Evolutionary conservation across 1,139 yeast genomes (phyloP), one percentile per base, ranked within the genome.

Genomic region (Trichomonascaceae sp.): DNA sequence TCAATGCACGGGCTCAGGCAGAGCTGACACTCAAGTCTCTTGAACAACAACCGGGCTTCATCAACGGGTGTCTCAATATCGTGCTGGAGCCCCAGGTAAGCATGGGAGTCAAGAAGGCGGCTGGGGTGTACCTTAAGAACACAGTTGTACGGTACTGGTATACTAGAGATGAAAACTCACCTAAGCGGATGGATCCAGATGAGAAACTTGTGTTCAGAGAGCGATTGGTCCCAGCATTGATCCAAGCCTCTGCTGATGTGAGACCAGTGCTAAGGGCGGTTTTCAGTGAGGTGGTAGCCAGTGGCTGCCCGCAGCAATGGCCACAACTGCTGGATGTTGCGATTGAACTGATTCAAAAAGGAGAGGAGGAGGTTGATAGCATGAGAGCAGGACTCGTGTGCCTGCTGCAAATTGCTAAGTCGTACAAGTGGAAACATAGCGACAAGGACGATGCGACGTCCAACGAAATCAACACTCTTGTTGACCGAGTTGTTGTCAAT

Each of bases 111-210:
- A 74, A 76, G 44, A 68, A 75, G 34, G 89, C 94, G 9, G 81
- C 93, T 14, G 93, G 93, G 0, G 77, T 89, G 18, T 87, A 76
- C 54, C 74, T 89, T 59, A 89, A 89, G 53, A 89, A 89, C 54
- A 65, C 76, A 39, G 65, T 85, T 17, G 60, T 68, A 11, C 69
- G 70, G 38, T 67, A 68, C 41, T 89, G 97, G 97, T 50, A 48
- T 16, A 52, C 56, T 8, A 45, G 47, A 15, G 54, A 55, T 3
- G 65, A 59, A 4, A 37, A 45, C 16, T 36, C 39, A 11, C 50
- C 51, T 3, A 43, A 47, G 14, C 50, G 45, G 13, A 73, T 84
- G 13, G 77, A 72, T 43, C 62, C 64, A 5, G 84, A 69, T 42
- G 96, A 87, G 51, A 78, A 75, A 47, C 80, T 79, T 1, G 62